Evolutionary conservation across 495 filamentous ascomycete species (phyloP), one percentile per base, ranked within the genome.

Genomic region (Lichina pygmaea): DNA sequence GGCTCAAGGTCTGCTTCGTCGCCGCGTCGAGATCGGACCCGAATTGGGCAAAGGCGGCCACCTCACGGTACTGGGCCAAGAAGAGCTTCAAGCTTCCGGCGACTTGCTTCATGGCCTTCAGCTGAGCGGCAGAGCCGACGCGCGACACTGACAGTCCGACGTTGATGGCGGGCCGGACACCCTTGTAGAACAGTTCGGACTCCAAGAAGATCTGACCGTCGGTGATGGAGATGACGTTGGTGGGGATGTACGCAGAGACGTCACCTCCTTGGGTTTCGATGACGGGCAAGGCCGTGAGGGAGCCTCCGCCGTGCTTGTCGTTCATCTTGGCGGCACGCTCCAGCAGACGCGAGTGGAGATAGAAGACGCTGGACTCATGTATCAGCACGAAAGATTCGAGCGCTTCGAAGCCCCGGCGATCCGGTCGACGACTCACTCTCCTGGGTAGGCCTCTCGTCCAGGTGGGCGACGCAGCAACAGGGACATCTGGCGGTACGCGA

Each of bases 61-160:
- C 89, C 68, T 97, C 89, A 86, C 89, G 89, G 73, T 97, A 97
- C 72, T 97, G 89, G 58, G 89, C 89, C 77, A 97, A 84, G 83
- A 95, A 97, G 55, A 97, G 83, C 74, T 97, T 97, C 57, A 97
- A 72, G 54, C 86, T 94, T 74, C 89, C 89, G 60, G 89, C 89
- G 60, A 97, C 89, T 76, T 97, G 89, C 73, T 95, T 97, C 89
- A 97, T 97, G 66, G 89, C 85, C 81, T 97, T 97, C 66, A 97
- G 77, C 73, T 97, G 89, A 59, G 89, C 89, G 62, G 89, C 85
- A 57, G 89, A 97, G 62, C 89, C 89, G 75, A 97, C 89, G 79
- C 89, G 89, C 59, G 89, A 97, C 52, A 97, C 89, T 58, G 89
- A 97, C 47, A 97, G 81, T 89, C 89, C 89, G 78, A 97, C 89